phyloP scores from a whole-genome alignment of 208 protist genomes.

The Tritrichomonas foetus region DNA sequence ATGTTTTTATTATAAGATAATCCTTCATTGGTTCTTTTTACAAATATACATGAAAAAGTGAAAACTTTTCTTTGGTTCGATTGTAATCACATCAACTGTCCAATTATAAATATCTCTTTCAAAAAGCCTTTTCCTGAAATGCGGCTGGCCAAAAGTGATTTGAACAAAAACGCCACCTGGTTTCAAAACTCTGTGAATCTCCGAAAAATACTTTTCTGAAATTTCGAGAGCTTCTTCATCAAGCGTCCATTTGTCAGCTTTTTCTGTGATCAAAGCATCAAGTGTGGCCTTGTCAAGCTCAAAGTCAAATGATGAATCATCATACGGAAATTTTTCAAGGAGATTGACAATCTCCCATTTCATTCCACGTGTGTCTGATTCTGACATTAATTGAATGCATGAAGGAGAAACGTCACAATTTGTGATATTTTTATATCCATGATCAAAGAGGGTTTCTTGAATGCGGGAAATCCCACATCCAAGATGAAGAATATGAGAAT shows the following conservation, averaged over 20 bases:
- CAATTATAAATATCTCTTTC: background rate
- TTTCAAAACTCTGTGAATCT: constrained; percentile 16
- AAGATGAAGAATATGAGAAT: background rate
- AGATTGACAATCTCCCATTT: constrained; percentile 1
- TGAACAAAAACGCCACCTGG: constrained; percentile 35
- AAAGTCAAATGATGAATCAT: background rate
- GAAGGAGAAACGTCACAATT: background rate
- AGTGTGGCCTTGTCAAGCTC: background rate
- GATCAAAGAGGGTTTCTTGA: background rate
- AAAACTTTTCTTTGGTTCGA: background rate
- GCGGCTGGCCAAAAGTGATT: constrained; percentile 23
- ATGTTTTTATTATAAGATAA: no score
- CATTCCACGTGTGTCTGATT: background rate
- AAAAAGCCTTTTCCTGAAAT: background rate
- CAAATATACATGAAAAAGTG: background rate
- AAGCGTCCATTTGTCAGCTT: background rate
- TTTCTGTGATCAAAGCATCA: background rate
- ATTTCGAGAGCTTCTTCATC: background rate
- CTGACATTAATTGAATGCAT: background rate
- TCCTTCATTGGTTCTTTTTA: background rate
- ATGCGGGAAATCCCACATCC: background rate
- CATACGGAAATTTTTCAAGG: background rate
- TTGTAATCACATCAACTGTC: background rate
- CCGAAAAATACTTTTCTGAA: background rate
- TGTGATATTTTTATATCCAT: background rate